These are phyloP conservation scores for Talaromyces atroroseus DNA, from an alignment of 2,329 filamentous ascomycete species.

Conservation along the genomic window DNA sequence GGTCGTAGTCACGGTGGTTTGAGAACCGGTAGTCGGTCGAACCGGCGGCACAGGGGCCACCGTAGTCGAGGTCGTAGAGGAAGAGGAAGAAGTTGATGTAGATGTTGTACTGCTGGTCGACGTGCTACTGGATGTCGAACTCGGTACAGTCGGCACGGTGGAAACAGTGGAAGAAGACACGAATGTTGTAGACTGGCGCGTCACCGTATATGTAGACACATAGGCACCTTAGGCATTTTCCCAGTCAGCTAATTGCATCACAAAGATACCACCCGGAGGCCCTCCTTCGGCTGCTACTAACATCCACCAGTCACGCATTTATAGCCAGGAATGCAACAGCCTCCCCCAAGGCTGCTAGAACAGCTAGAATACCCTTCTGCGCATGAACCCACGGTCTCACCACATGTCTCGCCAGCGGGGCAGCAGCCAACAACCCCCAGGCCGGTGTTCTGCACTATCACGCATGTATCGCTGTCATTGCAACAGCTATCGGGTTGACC, in stretches of 20 bases:
- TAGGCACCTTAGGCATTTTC: slow-evolving; percentile 25
- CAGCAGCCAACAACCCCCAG: slow-evolving; percentile 58
- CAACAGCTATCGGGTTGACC: slow-evolving; percentile 56
- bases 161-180: slow-evolving; percentile 32
- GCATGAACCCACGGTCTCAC: slow-evolving; percentile 48
- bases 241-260: background rate
- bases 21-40: slow-evolving; percentile 36
- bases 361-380: slow-evolving; percentile 51
- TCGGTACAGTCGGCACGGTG: slow-evolving; percentile 22
- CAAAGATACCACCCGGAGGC: background rate
- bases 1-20: slow-evolving; percentile 23
- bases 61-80: slow-evolving; percentile 31
- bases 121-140: slow-evolving; percentile 16
- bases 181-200: slow-evolving; percentile 26
- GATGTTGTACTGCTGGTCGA: slow-evolving; percentile 21
- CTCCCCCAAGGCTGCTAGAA: slow-evolving; percentile 50
- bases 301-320: slow-evolving; percentile 54
- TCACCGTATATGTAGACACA: slow-evolving; percentile 33
- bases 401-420: slow-evolving; percentile 49
- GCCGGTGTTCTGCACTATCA: slow-evolving; percentile 48
- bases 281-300: slow-evolving; percentile 19
- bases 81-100: slow-evolving; percentile 26
- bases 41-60: slow-evolving; percentile 30
- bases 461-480: slow-evolving; percentile 47
- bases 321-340: slow-evolving; percentile 59